phyloP scores from a whole-genome alignment of 306 rosid species.

The Fragaria nilgerrensis region DNA sequence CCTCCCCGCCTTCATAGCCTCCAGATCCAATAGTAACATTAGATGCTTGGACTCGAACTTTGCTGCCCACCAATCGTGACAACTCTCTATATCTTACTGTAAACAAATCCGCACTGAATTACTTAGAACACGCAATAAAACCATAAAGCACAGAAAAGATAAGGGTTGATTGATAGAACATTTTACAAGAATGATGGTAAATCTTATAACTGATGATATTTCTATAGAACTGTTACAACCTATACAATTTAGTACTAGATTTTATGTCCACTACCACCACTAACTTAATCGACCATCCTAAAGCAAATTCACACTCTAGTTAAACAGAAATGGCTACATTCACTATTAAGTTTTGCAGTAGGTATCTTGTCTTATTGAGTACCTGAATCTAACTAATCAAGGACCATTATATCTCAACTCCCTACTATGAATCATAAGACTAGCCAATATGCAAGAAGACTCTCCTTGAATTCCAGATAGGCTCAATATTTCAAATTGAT shows the following conservation, averaged over 20 bases:
- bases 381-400: background rate
- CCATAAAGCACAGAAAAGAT: background rate
- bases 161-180: no score
- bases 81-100: conserved; percentile 60
- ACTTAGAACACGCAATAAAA: conserved; percentile 17
- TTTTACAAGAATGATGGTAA: background rate
- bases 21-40: conserved; percentile 68
- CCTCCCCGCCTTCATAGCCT: conserved; percentile 55
- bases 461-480: background rate
- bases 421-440: background rate
- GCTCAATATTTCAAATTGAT: background rate
- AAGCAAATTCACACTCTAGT: background rate
- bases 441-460: conserved; percentile 7
- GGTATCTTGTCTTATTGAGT: background rate
- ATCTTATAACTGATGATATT: background rate
- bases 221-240: background rate
- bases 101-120: conserved; percentile 36
- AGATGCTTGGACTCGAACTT: conserved; percentile 64
- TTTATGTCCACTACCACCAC: conserved; percentile 5
- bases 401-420: background rate
- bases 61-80: conserved; percentile 33
- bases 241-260: background rate
- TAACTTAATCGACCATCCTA: conserved; percentile 7
- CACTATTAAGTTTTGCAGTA: background rate
- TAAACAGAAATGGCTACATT: background rate